Base-by-base conservation (phyloP, 140 eudicot genomes). In the Cichorium intybus region DNA sequence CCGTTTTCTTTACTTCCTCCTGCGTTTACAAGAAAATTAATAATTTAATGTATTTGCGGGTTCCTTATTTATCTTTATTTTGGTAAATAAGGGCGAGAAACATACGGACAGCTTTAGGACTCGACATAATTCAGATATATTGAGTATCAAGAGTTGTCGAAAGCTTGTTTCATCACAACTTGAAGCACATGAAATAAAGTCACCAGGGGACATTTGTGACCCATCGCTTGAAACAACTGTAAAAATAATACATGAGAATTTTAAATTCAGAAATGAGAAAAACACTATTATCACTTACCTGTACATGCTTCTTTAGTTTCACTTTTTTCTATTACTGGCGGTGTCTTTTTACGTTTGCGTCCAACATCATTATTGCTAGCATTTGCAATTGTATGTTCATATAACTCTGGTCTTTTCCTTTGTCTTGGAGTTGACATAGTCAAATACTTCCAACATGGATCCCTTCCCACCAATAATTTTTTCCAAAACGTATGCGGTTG, bases 401-500 rank as follows among this genome's bases (percentile, higher is more conserved):
- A 63, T 66, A 77, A 72, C 18, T 78, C 85, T 22, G 77, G 84
- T 67, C 93, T 76, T 75, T 86, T 81, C 65, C 99, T 82, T 57
- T 76, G 95, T 60, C 99, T 79, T 35, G 83, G 82, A 50, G 77
- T 70, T 58, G 80, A 74, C 15, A 27, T 56, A 6, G 80, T 50
- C 56, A 78, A 72, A 80, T 74, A 70, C 70, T 68, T 93, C 99
- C 99, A 93, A 26, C 24, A 23, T 1, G 90, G 95, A 56, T 76
- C 68, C 76, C 77, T 82, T 46, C 86, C 85, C 8, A 33, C 82
- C 76, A 93, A 78, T 70, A 93, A 78, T 12, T 78, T 86, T 70
- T 43, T 80, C 99, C 99, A 93, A 63, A 88, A 88, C 4, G 58
- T 37, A 58, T 72, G 84, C 6, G 89, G 87, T 9, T 60, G 83